Evolutionary conservation across 257 asterid species (phyloP).

Genomic region (Solanum ossicruentum): DNA sequence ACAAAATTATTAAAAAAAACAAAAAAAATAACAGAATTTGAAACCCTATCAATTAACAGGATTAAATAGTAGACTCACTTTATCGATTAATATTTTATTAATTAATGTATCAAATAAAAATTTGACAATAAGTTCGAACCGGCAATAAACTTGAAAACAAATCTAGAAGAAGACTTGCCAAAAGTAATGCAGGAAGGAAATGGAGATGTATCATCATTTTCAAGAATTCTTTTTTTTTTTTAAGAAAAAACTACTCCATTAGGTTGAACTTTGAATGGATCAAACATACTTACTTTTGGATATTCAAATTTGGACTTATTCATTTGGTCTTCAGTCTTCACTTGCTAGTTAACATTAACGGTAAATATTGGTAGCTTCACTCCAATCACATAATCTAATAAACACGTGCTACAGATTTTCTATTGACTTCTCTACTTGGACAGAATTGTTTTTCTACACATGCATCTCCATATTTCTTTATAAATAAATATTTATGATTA

Average conservation of each 20-base stretch:
- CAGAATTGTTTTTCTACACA: neutral
- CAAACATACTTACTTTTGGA: neutral
- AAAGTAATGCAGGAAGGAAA: neutral
- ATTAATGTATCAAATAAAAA: too few species aligned
- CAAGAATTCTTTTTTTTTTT: neutral
- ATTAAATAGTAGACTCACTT: too few species aligned
- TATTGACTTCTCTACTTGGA: neutral
- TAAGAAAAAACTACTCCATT: neutral
- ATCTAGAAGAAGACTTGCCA: neutral
- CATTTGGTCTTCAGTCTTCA: neutral
- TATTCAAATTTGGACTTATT: neutral
- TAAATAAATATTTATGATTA: too few species aligned
- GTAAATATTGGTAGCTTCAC: neutral
- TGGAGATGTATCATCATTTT: neutral
- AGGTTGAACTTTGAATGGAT: neutral
- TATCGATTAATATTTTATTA: too few species aligned
- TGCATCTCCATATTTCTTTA: too few species aligned
- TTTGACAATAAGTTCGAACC: too few species aligned
- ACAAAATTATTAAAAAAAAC: too few species aligned
- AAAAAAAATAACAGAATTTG: too few species aligned
- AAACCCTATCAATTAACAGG: too few species aligned
- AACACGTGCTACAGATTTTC: neutral
- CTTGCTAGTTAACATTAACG: neutral
- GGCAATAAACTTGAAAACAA: neutral
- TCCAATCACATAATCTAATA: neutral